Evolutionary conservation across 768 basidiomycete species (phyloP), one percentile per base, ranked within the genome.

Genomic region (Mycena polygramma): DNA sequence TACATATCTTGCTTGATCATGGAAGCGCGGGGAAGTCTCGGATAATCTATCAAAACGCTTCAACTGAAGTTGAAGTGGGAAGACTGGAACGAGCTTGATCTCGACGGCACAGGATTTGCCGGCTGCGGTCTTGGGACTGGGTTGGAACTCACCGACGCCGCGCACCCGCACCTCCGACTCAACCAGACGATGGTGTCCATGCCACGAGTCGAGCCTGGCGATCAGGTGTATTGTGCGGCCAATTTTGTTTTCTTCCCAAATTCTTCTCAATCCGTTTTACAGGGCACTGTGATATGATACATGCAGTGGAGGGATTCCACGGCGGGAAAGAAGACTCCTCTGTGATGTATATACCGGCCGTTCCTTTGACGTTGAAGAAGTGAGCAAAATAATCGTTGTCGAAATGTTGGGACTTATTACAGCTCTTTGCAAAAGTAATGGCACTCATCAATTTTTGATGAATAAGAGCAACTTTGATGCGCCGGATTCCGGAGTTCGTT

Each of bases 101-200:
- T 88, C 4, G 85, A 87, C 14, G 82, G 81, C 1, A 77, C 87
- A 14, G 73, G 78, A 0, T 92, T 92, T 74, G 89, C 89, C 0
- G 90, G 90, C 0, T 85, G 87, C 35, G 80, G 82, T 14, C 82
- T 87, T 7, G 87, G 89, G 0, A 86, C 85, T 63, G 83, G 85
- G 0, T 89, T 89, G 63, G 90, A 91, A 73, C 77, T 90, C 37
- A 88, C 82, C 49, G 83, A 86, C 30, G 75, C 63, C 39, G 88
- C 88, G 0, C 91, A 92, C 72, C 92, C 92, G 0, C 91, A 93
- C 78, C 75, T 92, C n/a, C 76, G 80, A 63, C 81, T 93, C 22
- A 81, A 77, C 8, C 74, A 82, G 72, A 89, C 87, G 1, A 91
- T 92, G 90, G 79, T 86, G 11, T 84, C 86, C 11, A 81, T 91